A percentile compares a stretch with the other conserved stretches of the same genome.
Conservation (phyloP, 2,329 filamentous ascomycete genomes). For the Cladosporium colombiae region DNA sequence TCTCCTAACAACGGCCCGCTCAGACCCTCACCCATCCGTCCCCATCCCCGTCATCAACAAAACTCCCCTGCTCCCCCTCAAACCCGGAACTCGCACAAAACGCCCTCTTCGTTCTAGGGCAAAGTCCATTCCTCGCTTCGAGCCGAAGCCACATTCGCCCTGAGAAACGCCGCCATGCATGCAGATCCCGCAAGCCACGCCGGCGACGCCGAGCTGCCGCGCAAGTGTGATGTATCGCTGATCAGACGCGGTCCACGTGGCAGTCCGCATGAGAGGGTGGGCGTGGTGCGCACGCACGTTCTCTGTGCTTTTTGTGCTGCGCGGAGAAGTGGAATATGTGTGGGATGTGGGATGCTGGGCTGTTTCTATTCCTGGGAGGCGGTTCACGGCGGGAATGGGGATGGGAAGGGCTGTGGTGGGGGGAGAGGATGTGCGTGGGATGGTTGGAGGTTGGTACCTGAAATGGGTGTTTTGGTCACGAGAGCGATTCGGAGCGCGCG, state of each 20-base stretch:
- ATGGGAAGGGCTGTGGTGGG: not conserved
- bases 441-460: not conserved
- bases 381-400: not conserved
- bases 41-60: not conserved
- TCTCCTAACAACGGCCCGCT: not conserved
- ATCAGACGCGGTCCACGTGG: not conserved
- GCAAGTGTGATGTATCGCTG: not conserved
- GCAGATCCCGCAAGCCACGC: not conserved
- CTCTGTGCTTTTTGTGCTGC: not conserved
- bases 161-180: not conserved
- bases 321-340: not conserved
- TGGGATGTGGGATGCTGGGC: not conserved
- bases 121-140: not conserved
- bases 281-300: not conserved
- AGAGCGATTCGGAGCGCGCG: not conserved
- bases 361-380: not conserved
- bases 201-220: not conserved
- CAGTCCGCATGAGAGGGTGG: not conserved
- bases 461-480: not conserved
- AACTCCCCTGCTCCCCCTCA: not conserved
- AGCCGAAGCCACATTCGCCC: not conserved
- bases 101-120: not conserved
- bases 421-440: not conserved
- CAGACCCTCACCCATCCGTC: not conserved
- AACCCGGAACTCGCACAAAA: not conserved